Percentiles rank a stretch among this genome's conserved stretches.
These are phyloP conservation scores for Micractinium conductrix DNA, from an alignment of 139 green algal genomes.

Conservation along the genomic window DNA sequence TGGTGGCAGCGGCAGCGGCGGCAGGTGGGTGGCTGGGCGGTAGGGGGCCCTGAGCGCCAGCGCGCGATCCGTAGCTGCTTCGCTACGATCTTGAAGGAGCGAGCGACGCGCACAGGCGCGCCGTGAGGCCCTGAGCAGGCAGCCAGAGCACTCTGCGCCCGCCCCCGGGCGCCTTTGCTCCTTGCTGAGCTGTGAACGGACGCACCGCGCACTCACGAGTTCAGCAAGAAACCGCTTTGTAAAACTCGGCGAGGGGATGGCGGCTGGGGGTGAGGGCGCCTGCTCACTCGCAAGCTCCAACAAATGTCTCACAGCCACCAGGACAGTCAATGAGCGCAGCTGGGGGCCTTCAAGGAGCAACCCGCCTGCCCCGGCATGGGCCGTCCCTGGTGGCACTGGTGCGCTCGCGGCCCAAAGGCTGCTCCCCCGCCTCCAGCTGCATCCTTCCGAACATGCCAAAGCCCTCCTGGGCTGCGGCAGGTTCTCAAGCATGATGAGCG, in stretches of 20 bases:
- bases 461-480: neutral
- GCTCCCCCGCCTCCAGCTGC: neutral
- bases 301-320: neutral
- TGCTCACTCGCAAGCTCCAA: neutral
- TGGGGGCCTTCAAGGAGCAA: neutral
- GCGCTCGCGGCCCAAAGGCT: too few relatives aligned
- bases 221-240: too few relatives aligned
- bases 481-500: conserved; percentile 51
- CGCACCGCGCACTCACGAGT: too few relatives aligned
- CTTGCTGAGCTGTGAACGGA: too few relatives aligned
- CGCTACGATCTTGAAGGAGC: too few relatives aligned
- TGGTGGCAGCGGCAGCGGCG: neutral
- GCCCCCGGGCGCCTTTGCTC: too few relatives aligned
- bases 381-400: neutral
- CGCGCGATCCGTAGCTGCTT: neutral
- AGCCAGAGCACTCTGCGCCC: too few relatives aligned
- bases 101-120: too few relatives aligned
- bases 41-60: neutral
- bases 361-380: neutral
- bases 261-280: neutral
- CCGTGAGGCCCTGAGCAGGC: too few relatives aligned
- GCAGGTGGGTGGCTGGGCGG: neutral
- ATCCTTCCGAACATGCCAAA: conserved; percentile 44
- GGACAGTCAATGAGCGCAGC: neutral
- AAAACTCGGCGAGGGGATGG: neutral